These are phyloP conservation scores for Hypomyces rosellus DNA, from an alignment of 2,329 filamentous ascomycete genomes.

Conservation along the genomic window DNA sequence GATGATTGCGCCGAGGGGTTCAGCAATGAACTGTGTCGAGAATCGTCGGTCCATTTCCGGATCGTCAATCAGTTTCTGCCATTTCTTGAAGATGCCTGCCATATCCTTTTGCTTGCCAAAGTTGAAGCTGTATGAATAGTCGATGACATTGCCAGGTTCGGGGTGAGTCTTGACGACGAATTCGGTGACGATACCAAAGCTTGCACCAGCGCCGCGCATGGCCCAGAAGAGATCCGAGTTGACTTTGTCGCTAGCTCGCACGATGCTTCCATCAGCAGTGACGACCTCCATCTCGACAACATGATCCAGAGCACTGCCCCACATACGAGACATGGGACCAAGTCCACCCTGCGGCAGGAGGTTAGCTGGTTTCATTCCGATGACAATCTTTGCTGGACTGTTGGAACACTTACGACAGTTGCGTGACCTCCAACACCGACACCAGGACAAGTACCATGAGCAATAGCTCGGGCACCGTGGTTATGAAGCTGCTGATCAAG, in stretches of 20 bases:
- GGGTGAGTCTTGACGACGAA: constrained; percentile 51
- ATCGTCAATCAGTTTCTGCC: constrained; percentile 52
- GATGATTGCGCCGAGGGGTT: constrained; percentile 48
- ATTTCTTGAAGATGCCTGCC: constrained; percentile 45
- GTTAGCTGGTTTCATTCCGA: constrained; percentile 1
- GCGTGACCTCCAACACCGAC: constrained; percentile 55
- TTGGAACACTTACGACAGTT: constrained; percentile 39
- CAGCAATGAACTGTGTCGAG: constrained; percentile 48
- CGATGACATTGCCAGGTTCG: constrained; percentile 48
- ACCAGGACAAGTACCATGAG: constrained; percentile 54
- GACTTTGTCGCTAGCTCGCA: constrained; percentile 38
- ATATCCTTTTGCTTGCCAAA: constrained; percentile 42
- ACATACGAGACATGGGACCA: constrained; percentile 53
- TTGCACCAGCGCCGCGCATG: constrained; percentile 49
- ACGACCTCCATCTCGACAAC: constrained; percentile 50
- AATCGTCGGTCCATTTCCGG: constrained; percentile 52
- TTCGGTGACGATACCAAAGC: constrained; percentile 51
- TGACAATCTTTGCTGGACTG: too few species aligned
- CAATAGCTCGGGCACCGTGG: constrained; percentile 49
- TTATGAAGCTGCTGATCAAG: constrained; percentile 44
- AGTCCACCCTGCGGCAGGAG: constrained; percentile 43
- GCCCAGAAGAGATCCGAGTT: constrained; percentile 52
- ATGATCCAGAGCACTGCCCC: constrained; percentile 51
- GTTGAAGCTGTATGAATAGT: constrained; percentile 52
- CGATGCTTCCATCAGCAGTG: constrained; percentile 47